Conservation (phyloP, 2,329 filamentous ascomycete species). For the Colletotrichum somersetense region DNA sequence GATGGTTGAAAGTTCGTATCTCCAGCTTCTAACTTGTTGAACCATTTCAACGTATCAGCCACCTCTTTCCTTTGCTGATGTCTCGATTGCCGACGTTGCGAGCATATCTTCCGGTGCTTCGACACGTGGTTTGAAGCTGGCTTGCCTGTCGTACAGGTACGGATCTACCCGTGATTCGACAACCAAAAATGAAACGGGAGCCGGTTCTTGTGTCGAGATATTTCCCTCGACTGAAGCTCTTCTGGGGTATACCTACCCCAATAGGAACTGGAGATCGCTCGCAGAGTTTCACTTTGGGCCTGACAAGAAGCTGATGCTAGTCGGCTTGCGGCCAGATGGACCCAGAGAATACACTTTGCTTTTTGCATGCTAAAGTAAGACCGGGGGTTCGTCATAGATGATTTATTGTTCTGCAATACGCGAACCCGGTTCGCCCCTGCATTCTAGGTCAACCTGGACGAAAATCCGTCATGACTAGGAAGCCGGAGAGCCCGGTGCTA, state of each 20-base stretch:
- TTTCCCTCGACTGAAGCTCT: too few relatives aligned
- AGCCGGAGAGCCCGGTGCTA: background rate
- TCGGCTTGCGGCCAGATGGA: background rate
- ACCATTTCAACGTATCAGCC: background rate
- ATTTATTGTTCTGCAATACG: background rate
- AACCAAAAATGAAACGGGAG: background rate
- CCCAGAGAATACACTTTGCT: too few relatives aligned
- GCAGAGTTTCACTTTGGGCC: background rate
- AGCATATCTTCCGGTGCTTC: background rate
- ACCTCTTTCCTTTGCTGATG: background rate
- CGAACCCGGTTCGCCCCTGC: background rate
- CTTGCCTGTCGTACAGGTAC: too few relatives aligned
- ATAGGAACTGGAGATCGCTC: background rate
- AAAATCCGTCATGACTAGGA: background rate
- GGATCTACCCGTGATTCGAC: too few relatives aligned
- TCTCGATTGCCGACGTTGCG: background rate
- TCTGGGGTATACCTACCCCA: background rate
- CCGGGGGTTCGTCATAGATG: background rate
- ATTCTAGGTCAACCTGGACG: background rate
- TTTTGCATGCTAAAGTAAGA: background rate
- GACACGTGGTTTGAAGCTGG: background rate
- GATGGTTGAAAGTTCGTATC: background rate
- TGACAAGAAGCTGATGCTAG: background rate
- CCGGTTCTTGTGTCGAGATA: background rate
- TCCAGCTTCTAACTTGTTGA: background rate